Evolutionary conservation across 495 filamentous ascomycete genomes (phyloP).

Genomic region (Pseudoneurospora amorphoporcata): DNA sequence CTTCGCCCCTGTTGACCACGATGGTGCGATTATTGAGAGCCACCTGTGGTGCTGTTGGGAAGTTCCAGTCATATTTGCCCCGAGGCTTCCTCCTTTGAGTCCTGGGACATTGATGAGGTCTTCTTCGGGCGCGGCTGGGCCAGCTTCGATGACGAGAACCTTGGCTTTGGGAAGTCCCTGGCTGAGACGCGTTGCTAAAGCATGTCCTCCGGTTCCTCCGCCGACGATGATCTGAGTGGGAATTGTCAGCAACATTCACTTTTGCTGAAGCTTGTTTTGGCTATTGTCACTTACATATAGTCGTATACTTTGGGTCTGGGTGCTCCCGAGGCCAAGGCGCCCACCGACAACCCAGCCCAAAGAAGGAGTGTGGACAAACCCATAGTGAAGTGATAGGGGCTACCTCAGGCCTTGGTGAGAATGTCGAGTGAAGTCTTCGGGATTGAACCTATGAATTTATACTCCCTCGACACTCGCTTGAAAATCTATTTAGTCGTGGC

Average conservation of each 20-base stretch:
- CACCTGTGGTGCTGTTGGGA: slow-evolving; percentile 35
- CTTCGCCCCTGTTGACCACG: slow-evolving; percentile 35
- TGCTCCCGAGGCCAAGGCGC: background rate
- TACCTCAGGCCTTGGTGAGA: background rate
- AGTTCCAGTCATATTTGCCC: slow-evolving; percentile 46
- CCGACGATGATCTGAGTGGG: slow-evolving; percentile 47
- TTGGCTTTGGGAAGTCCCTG: slow-evolving; percentile 38
- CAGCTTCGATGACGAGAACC: slow-evolving; percentile 49
- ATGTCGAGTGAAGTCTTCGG: no score
- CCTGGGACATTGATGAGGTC: slow-evolving; percentile 34
- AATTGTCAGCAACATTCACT: background rate
- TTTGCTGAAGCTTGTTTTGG: background rate
- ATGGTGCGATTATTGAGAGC: slow-evolving; percentile 23
- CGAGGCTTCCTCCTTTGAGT: slow-evolving; percentile 30
- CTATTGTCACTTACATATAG: background rate
- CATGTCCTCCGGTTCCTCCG: slow-evolving; percentile 50
- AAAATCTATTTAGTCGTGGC: no score
- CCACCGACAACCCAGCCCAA: background rate
- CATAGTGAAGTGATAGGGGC: background rate
- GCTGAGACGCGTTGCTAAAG: slow-evolving; percentile 49
- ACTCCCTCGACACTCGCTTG: no score
- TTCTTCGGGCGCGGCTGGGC: slow-evolving; percentile 33
- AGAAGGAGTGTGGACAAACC: background rate
- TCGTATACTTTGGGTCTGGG: background rate
- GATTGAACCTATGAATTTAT: no score